Conservation (phyloP, 257 asterid genomes). For the Nicotiana benthamiana region DNA sequence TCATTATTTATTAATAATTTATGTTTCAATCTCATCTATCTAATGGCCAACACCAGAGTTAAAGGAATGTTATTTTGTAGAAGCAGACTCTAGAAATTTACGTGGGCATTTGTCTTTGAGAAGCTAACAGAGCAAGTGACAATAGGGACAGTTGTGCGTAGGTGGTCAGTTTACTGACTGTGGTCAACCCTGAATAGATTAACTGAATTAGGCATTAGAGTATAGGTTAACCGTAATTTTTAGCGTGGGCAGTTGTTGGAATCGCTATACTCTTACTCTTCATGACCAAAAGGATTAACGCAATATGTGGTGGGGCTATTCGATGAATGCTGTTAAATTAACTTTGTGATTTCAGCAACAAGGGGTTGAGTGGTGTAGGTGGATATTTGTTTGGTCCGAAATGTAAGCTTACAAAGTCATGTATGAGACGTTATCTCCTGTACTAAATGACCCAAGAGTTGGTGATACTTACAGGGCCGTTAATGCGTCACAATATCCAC, state of each 20-base stretch:
- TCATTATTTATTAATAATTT: background rate
- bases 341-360: background rate
- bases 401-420: background rate
- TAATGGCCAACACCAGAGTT: background rate
- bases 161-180: background rate
- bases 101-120: background rate
- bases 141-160: background rate
- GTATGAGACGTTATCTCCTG: background rate
- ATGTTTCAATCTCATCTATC: too few relatives aligned
- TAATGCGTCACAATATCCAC: background rate
- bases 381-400: background rate
- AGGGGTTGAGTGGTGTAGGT: background rate
- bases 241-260: background rate
- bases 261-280: background rate
- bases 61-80: background rate
- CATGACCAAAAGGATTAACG: background rate
- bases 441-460: background rate
- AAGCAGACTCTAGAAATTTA: too few relatives aligned
- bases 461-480: background rate
- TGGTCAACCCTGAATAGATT: background rate
- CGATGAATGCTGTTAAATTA: background rate
- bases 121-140: background rate
- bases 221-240: background rate
- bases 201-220: background rate
- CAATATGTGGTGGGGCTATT: background rate